Base-by-base conservation (phyloP, 2,329 filamentous ascomycete species). In the Sporothrix brasiliensis region DNA sequence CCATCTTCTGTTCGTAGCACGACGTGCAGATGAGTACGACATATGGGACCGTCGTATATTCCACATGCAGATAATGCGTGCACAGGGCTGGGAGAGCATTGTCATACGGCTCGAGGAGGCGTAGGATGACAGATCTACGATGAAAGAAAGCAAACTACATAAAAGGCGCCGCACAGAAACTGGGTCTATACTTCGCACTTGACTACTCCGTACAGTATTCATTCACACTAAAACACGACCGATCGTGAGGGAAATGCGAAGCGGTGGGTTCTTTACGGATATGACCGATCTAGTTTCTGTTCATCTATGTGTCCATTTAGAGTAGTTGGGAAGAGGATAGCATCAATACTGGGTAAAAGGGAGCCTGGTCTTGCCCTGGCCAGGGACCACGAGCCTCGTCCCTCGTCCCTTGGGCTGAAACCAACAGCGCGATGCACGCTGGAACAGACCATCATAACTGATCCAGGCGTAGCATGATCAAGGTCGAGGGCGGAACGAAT, bases 371-470 rank as follows among this genome's bases (percentile, higher is more conserved):
- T 54, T 47, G 58, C 16, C 39, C 58, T 27, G 44, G 47, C 4
- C 16, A 19, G 19, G 34, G 39, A 47, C 58, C 39, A 47, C 58
- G 39, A 63, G 21, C n/a, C 58, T 63, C 58, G 21, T 63, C n/a
- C 21, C 58, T 27, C 41, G 39, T 58, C 39, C n/a, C 39, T 61
- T 44, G 61, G 50, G 16, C 50, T 50, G 44, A 34, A 65, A 65
- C 61, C n/a, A 34, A 24, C 41, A 14, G 21, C 58, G 19, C n/a
- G 34, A 61, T 9, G n/a, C 13, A n/a, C 58, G 14, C 14, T 61
- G 34, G 13, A 30, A 39, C 58, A 27, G 21, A 27, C 21, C 54
- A 58, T 63, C 34, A 61, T 47, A 27, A n/a, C 58, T 27, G n/a
- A 63, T 39, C 58, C 58, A 63, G n/a, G 7, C 58, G 21, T 27